Evolutionary conservation across 1,284 basidiomycete genomes (phyloP).

Genomic region (Ganoderma sinense): DNA sequence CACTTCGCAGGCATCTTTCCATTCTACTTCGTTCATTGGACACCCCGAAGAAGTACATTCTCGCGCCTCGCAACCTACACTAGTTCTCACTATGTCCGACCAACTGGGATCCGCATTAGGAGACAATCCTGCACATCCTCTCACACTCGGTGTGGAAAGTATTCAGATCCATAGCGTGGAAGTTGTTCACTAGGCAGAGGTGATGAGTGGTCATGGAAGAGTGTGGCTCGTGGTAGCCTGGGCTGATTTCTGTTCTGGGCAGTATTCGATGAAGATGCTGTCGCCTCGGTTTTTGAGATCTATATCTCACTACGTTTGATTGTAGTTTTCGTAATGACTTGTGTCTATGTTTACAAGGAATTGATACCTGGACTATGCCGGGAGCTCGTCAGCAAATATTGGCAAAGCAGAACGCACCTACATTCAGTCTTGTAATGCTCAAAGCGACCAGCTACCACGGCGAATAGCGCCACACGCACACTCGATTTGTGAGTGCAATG

Average conservation of each 20-base stretch:
- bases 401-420: too few relatives aligned
- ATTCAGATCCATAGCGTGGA: slow-evolving; percentile 7
- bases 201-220: neutral
- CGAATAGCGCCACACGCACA: too few relatives aligned
- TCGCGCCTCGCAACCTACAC: neutral
- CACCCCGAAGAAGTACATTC: neutral
- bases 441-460: too few relatives aligned
- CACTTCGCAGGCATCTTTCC: neutral
- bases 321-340: neutral
- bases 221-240: too few relatives aligned
- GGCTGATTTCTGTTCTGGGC: neutral
- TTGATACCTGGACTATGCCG: too few relatives aligned
- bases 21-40: slow-evolving; percentile 1
- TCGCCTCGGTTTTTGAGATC: neutral
- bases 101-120: neutral
- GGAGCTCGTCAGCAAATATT: too few relatives aligned
- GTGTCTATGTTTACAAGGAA: too few relatives aligned
- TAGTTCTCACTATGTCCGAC: neutral
- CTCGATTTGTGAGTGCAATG: too few relatives aligned
- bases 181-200: neutral
- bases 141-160: neutral
- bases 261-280: neutral
- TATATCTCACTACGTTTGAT: neutral
- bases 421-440: too few relatives aligned
- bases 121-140: neutral